A percentile compares a stretch with the other conserved stretches of the same genome.
Evolutionary conservation across 75 land plant species (phyloP).

Genomic region (Pseudotsuga menziesii): DNA sequence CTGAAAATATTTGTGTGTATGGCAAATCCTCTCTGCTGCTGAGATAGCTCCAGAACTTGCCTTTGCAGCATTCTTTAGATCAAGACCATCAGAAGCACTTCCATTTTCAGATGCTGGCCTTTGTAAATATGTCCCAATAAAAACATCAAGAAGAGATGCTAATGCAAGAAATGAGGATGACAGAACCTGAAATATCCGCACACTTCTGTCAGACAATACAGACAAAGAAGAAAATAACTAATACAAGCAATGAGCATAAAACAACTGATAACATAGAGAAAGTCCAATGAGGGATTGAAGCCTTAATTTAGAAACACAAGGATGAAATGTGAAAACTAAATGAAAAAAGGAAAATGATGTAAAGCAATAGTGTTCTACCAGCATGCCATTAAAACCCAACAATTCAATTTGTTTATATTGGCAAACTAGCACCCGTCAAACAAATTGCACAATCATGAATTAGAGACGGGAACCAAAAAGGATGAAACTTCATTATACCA

Average conservation of each 20-base stretch:
- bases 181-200: conserved; percentile 47
- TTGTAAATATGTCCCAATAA: conserved; percentile 28
- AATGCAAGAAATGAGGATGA: conserved; percentile 84
- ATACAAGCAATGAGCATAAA: conserved; percentile 6
- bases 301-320: background rate
- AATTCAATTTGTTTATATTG: background rate
- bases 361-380: background rate
- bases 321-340: background rate
- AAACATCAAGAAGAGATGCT: conserved; percentile 70
- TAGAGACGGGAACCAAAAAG: background rate
- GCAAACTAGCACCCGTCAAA: background rate
- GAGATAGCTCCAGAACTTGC: conserved; percentile 40
- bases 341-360: background rate
- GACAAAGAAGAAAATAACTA: background rate
- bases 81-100: conserved; percentile 12
- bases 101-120: conserved; percentile 29
- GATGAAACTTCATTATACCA: background rate
- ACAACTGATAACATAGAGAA: background rate
- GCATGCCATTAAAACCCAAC: background rate
- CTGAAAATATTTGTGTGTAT: conserved; percentile 55
- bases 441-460: background rate
- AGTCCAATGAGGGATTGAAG: background rate
- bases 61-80: conserved; percentile 49
- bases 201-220: background rate
- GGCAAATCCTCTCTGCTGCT: conserved; percentile 53